Percentiles rank a stretch among this genome's conserved stretches.
Evolutionary conservation across 441 rosid species (phyloP).

Genomic region (Heliophila coronopifolia): DNA sequence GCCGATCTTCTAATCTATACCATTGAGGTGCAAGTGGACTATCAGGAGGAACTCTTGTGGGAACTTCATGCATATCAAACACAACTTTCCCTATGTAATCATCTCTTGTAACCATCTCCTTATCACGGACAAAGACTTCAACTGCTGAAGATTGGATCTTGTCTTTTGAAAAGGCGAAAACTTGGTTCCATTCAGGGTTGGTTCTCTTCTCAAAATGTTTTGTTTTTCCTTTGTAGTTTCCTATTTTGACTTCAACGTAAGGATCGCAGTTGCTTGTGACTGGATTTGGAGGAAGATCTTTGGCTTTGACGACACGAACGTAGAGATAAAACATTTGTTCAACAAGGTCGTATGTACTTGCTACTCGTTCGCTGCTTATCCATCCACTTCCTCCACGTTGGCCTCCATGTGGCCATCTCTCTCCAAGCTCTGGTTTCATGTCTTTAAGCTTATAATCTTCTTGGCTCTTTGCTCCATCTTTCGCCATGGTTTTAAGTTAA

Average conservation of each 20-base stretch:
- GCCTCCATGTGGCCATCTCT: slow-evolving; percentile 84
- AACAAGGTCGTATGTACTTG: slow-evolving; percentile 90
- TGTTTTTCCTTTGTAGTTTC: slow-evolving; percentile 86
- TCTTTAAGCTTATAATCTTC: slow-evolving; percentile 82
- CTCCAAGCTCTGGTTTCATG: slow-evolving; percentile 85
- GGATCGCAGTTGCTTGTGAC: slow-evolving; percentile 87
- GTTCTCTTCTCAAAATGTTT: slow-evolving; percentile 80
- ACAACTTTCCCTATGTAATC: slow-evolving; percentile 72
- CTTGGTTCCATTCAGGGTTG: slow-evolving; percentile 92
- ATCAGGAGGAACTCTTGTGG: slow-evolving; percentile 89
- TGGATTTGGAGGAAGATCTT: slow-evolving; percentile 75
- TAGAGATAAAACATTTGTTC: slow-evolving; percentile 96
- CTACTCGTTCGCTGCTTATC: slow-evolving; percentile 57
- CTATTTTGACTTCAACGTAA: slow-evolving; percentile 84
- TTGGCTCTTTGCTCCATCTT: slow-evolving; percentile 39
- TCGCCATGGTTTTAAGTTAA: slow-evolving; percentile 36
- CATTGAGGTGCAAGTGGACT: slow-evolving; percentile 96
- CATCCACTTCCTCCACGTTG: slow-evolving; percentile 57
- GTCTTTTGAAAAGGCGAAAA: slow-evolving; percentile 90
- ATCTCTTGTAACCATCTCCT: slow-evolving; percentile 75
- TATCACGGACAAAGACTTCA: slow-evolving; percentile 81
- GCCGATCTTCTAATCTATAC: slow-evolving; percentile 82
- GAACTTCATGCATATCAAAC: slow-evolving; percentile 79
- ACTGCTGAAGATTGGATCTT: slow-evolving; percentile 75
- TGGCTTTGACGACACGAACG: slow-evolving; percentile 92